Evolutionary conservation across 805 yeast species (phyloP), one percentile per base, ranked within the genome.

Genomic region (Yamadazyma nakazawae): DNA sequence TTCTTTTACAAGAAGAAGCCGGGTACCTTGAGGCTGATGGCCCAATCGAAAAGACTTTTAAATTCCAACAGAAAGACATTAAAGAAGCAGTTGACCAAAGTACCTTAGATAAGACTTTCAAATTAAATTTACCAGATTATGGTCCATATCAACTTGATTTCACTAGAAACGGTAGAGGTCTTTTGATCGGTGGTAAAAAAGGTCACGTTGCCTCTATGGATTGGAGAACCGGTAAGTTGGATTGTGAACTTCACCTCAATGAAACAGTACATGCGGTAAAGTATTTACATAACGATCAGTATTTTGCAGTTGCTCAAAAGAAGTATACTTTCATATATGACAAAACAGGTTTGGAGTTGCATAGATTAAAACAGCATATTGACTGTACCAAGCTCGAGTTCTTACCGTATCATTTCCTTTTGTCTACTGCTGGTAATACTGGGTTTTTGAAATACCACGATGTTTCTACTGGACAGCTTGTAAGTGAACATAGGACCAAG

Each of bases 201-300:
- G 99, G 99, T 2, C 99, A 94, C 71, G 81, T 94, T 43, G 98
- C 99, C 0, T 81, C 94, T 2, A 84, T 94, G 74, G 97, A 94
- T 68, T 94, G 99, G 97, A 81, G 95, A 61, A 80, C 82, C 34
- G 98, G 98, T 12, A 74, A 72, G 34, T 68, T 92, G 30, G 84
- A 82, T 51, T 82, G 95, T 37, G 99, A 94, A 64, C 64, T 94
- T 45, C 81, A 88, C 59, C 70, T 94, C 18, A 84, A 85, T 58
- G 99, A 94, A 67, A 89, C 97, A 0, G 88, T 91, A 10, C 80
- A 88, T 59, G 94, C 91, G 2, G 97, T 91, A 21, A 87, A 90
- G 59, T 90, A 86, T 67, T 72, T 94, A 51, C 97, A 92, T 59
- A 90, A 85, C 60, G 95, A 91, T 61, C 97, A 90, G 66, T 90